phyloP scores from a whole-genome alignment of 2,329 filamentous ascomycete genomes.

The Alternaria sp. region DNA sequence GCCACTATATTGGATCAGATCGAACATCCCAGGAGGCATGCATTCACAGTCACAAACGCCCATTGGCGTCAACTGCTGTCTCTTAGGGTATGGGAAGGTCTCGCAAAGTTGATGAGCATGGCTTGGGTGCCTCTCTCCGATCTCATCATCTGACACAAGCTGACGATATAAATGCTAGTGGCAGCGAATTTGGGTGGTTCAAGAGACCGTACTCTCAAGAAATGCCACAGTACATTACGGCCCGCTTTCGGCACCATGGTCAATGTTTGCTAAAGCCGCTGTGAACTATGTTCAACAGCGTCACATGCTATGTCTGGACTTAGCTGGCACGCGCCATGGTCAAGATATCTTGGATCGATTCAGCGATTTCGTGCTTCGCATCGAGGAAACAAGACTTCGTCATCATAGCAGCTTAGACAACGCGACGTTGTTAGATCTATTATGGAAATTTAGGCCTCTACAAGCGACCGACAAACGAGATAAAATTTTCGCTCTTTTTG shows the following conservation, averaged over 20 bases:
- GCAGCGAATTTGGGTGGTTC: slow-evolving; percentile 35
- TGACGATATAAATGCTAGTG: slow-evolving; percentile 25
- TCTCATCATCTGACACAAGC: neutral
- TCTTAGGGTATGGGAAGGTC: slow-evolving; percentile 22
- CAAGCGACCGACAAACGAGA: slow-evolving; percentile 33
- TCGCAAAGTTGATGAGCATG: slow-evolving; percentile 24
- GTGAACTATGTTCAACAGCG: slow-evolving; percentile 20
- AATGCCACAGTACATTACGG: slow-evolving; percentile 30
- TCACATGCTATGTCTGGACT: slow-evolving; percentile 18
- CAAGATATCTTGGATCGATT: slow-evolving; percentile 23
- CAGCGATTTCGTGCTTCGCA: slow-evolving; percentile 25
- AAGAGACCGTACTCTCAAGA: slow-evolving; percentile 32
- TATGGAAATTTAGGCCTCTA: slow-evolving; percentile 30
- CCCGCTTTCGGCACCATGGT: slow-evolving; percentile 31
- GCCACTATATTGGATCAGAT: slow-evolving; percentile 1
- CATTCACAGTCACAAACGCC: slow-evolving; percentile 7
- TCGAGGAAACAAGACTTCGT: slow-evolving; percentile 23
- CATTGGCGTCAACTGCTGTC: slow-evolving; percentile 16
- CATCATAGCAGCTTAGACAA: neutral
- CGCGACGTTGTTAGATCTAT: slow-evolving; percentile 22
- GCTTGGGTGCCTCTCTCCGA: slow-evolving; percentile 13
- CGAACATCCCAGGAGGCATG: slow-evolving; percentile 11
- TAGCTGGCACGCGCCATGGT: slow-evolving; percentile 14
- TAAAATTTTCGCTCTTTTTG: slow-evolving; percentile 30
- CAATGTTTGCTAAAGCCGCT: slow-evolving; percentile 32